Conservation (phyloP, 2,329 filamentous ascomycete species). For the Cordyceps cateniannulata region DNA sequence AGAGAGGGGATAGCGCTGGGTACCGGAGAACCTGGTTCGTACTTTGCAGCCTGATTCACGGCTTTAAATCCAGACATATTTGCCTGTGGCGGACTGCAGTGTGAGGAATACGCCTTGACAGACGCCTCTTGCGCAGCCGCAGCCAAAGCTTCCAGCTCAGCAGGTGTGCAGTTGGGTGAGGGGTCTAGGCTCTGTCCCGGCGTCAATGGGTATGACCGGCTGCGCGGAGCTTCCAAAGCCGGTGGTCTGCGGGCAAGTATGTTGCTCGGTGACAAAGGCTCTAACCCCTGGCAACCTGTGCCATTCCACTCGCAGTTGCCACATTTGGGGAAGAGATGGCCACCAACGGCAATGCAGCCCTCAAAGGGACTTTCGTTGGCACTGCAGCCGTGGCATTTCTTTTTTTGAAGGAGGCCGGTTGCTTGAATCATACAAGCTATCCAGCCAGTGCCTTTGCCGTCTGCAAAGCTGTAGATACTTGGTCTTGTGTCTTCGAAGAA, state of each 20-base stretch:
- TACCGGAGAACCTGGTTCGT: neutral
- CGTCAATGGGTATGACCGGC: neutral
- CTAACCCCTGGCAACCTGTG: conserved; percentile 27
- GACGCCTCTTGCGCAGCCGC: neutral
- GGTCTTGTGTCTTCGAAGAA: conserved; percentile 34
- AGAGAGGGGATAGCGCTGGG: neutral
- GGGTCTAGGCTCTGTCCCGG: neutral
- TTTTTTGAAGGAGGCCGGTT: conserved; percentile 34
- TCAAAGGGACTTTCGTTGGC: conserved; percentile 38
- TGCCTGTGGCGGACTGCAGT: neutral
- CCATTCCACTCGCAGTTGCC: conserved; percentile 47
- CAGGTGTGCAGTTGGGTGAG: neutral
- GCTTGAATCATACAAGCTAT: conserved; percentile 45
- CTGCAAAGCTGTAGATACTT: conserved; percentile 35
- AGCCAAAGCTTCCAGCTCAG: neutral
- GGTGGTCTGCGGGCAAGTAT: neutral
- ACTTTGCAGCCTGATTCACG: neutral
- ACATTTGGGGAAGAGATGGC: conserved; percentile 37
- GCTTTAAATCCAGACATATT: neutral
- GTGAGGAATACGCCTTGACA: neutral
- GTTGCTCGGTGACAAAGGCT: neutral
- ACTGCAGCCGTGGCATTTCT: conserved; percentile 35
- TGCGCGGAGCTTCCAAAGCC: neutral
- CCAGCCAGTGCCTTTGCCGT: conserved; percentile 39
- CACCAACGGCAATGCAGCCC: conserved; percentile 37